Percentiles rank a stretch among this genome's conserved stretches.
Conservation (phyloP, 2,329 filamentous ascomycete genomes). For the Elsinoe batatas region DNA sequence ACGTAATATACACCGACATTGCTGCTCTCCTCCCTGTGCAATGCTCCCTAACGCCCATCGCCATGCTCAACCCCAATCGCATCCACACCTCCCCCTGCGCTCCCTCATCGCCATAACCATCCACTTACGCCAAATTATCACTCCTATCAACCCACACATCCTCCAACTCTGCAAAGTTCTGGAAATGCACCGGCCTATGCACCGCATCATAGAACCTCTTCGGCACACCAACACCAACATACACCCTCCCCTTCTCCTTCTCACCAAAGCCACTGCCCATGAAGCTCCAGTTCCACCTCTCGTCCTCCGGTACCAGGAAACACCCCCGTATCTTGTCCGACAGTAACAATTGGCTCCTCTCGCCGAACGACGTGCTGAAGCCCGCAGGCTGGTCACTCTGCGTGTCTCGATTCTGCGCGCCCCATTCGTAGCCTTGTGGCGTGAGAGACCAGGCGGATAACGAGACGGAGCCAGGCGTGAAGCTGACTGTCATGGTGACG, state of each 20-base stretch:
- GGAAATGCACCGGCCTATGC: conserved; percentile 90
- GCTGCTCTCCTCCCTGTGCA: background rate
- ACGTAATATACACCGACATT: background rate
- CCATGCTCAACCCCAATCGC: background rate
- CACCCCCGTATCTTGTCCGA: conserved; percentile 91
- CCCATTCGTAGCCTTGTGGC: conserved; percentile 91
- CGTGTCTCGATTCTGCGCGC: conserved; percentile 86
- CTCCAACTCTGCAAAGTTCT: conserved; percentile 93
- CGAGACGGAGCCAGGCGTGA: conserved; percentile 93
- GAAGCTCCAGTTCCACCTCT: conserved; percentile 96
- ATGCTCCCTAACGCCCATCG: background rate
- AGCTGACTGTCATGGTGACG: conserved; percentile 88
- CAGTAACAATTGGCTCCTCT: conserved; percentile 88
- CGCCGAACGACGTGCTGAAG: conserved; percentile 70
- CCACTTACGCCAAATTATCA: conserved; percentile 72
- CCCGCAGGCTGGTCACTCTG: conserved; percentile 89
- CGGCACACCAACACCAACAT: conserved; percentile 90
- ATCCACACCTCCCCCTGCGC: background rate
- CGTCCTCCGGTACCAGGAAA: conserved; percentile 87
- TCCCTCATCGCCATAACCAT: background rate
- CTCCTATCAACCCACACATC: conserved; percentile 90
- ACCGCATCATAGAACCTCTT: conserved; percentile 79
- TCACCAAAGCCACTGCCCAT: conserved; percentile 82
- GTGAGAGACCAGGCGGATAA: conserved; percentile 89
- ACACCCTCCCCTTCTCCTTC: conserved; percentile 72